Conservation (phyloP, 1,284 basidiomycete genomes). For the Heterobasidion occidentale region DNA sequence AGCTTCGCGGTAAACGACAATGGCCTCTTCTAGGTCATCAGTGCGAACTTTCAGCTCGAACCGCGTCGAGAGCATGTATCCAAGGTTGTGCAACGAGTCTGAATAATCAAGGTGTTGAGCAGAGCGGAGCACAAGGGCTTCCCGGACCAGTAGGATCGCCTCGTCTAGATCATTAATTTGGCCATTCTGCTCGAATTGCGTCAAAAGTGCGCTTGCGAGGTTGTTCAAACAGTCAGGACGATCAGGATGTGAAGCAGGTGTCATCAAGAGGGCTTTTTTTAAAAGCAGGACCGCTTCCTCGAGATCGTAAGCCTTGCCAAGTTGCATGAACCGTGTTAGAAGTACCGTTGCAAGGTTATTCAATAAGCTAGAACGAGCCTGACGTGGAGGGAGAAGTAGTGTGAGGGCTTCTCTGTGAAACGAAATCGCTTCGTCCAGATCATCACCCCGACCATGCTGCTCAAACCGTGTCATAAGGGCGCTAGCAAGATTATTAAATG, state of each 20-base stretch:
- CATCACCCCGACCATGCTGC: no score
- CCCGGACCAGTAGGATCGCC: not conserved
- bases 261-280: not conserved
- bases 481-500: no score
- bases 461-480: no score
- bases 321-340: not conserved
- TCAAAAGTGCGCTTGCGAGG: not conserved
- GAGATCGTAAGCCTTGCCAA: not conserved
- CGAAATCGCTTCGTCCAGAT: no score
- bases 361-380: not conserved
- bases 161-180: not conserved
- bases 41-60: not conserved
- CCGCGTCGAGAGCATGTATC: not conserved
- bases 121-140: not conserved
- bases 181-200: not conserved
- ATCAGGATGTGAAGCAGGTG: not conserved
- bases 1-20: no score
- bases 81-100: not conserved
- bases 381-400: not conserved
- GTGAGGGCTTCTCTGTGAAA: not conserved
- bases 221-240: not conserved
- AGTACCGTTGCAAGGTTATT: not conserved
- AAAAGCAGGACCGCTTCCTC: not conserved
- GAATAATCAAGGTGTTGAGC: not conserved
- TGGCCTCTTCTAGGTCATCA: no score